Base-by-base conservation (phyloP, 352 stramenopile species). In the Phytophthora melonis region DNA sequence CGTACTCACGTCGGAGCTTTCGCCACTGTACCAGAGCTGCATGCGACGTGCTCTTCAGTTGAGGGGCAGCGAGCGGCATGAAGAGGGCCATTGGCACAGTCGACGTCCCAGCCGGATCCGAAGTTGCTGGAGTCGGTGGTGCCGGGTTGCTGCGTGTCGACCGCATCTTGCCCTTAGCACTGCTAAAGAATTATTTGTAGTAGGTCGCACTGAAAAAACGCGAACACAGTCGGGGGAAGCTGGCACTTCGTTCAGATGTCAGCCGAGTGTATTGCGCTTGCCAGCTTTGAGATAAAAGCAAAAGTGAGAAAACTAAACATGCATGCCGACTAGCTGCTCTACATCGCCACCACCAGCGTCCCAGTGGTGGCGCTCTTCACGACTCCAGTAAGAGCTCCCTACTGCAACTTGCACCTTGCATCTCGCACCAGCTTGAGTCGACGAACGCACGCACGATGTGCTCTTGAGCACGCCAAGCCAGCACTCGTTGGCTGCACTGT, bases 21-120 rank as follows among this genome's bases (percentile, higher is more conserved):
- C 57, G 19, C 65, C 65, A 66, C 21, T 62, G 30, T 14, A 66
- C 47, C 3, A 66, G 16, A 6, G 55, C 45, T 21, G 65, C 6
- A n/a, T 59, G 65, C 5, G 65, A 66, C 2, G 65, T 66, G n/a
- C 58, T 66, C 34, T 63, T 71, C 32, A 66, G 30, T n/a, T 64
- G 65, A 6, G 66, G 36, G 7, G 66, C 58, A 13, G 57, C 57
- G 5, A 72, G 56, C 6, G 50, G 66, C 47, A 72, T 60, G 57
- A 72, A 66, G 0, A 67, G 16, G 1, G 57, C 14, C 49, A 66
- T 30, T 1, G 57, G 49, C 25, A 72, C 66, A 10, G 57, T 62
- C 14, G 65, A 66, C 3, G n/a, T 32, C 0, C 21, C 39, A 32
- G 34, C 21, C 32, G 36, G 30, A 49, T 23, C 13, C 32, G 55